These are phyloP conservation scores for Arthrobotrys entomopaga DNA, from an alignment of 2,329 filamentous ascomycete genomes.

Conservation along the genomic window DNA sequence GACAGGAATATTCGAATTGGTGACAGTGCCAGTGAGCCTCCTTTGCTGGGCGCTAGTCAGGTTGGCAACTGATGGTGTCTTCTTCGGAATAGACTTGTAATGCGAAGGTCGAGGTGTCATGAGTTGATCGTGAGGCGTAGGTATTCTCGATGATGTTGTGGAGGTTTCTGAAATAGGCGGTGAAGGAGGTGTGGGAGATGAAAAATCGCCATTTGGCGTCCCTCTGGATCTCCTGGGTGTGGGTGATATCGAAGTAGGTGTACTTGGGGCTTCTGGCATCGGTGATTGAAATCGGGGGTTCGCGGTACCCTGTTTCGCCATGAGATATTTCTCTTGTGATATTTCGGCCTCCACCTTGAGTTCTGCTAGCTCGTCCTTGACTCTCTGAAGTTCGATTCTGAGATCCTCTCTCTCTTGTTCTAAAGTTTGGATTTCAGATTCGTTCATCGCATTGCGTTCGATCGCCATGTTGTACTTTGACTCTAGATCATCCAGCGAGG, in stretches of 20 bases:
- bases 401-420: conserved; percentile 91
- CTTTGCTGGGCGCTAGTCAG: conserved; percentile 36
- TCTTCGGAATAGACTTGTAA: conserved; percentile 62
- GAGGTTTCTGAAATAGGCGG: conserved; percentile 92
- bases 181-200: conserved; percentile 83
- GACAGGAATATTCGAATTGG: conserved; percentile 62
- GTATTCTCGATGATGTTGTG: conserved; percentile 68
- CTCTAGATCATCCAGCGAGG: conserved; percentile 94
- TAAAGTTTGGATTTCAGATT: conserved; percentile 89
- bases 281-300: conserved; percentile 70
- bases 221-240: conserved; percentile 72
- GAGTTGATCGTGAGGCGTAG: conserved; percentile 66
- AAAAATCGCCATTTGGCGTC: conserved; percentile 70
- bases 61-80: conserved; percentile 42
- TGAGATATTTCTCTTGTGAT: conserved; percentile 81
- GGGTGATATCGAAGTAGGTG: conserved; percentile 83
- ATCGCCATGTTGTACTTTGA: conserved; percentile 96
- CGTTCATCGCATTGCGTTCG: conserved; percentile 89
- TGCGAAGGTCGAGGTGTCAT: conserved; percentile 68
- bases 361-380: conserved; percentile 90
- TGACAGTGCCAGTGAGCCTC: conserved; percentile 59
- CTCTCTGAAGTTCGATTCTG: conserved; percentile 87
- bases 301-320: conserved; percentile 59
- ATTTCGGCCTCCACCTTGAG: conserved; percentile 95
- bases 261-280: conserved; percentile 79